phyloP scores from a whole-genome alignment of 352 stramenopile species.

The Phytopythium ostracodes region DNA sequence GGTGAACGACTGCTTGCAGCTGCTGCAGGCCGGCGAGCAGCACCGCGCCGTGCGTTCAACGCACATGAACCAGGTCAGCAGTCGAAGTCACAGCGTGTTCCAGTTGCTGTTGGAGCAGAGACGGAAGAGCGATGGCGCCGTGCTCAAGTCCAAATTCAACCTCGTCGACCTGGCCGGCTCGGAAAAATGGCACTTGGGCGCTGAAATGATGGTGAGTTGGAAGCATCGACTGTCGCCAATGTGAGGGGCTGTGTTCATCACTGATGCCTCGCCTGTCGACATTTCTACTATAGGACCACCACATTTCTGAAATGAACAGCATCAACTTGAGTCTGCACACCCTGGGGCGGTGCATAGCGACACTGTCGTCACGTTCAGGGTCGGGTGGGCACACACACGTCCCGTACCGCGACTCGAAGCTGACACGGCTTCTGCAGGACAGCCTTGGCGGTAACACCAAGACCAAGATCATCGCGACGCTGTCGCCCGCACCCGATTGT shows the following conservation, averaged over 20 bases:
- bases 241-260: not conserved
- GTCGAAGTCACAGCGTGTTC: slow-evolving; percentile 88
- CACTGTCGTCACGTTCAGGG: slow-evolving; percentile 51
- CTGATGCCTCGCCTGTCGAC: not conserved
- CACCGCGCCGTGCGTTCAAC: slow-evolving; percentile 89
- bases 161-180: slow-evolving; percentile 92
- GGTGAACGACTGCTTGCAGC: slow-evolving; percentile 80
- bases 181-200: slow-evolving; percentile 90
- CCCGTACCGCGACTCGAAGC: slow-evolving; percentile 92
- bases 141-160: slow-evolving; percentile 93
- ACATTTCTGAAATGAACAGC: slow-evolving; percentile 92
- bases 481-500: slow-evolving; percentile 82
- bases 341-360: slow-evolving; percentile 85
- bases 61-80: slow-evolving; percentile 90
- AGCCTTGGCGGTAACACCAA: slow-evolving; percentile 86
- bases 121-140: slow-evolving; percentile 45
- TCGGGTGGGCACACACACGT: slow-evolving; percentile 48
- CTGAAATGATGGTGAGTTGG: slow-evolving; percentile 66
- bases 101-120: slow-evolving; percentile 82
- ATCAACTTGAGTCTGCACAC: slow-evolving; percentile 93
- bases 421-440: slow-evolving; percentile 91
- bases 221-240: not conserved
- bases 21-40: slow-evolving; percentile 82
- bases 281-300: slow-evolving; percentile 33
- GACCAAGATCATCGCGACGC: slow-evolving; percentile 90